Evolutionary conservation across 2,329 filamentous ascomycete species (phyloP).

Genomic region (Phaeoacremonium minimum): DNA sequence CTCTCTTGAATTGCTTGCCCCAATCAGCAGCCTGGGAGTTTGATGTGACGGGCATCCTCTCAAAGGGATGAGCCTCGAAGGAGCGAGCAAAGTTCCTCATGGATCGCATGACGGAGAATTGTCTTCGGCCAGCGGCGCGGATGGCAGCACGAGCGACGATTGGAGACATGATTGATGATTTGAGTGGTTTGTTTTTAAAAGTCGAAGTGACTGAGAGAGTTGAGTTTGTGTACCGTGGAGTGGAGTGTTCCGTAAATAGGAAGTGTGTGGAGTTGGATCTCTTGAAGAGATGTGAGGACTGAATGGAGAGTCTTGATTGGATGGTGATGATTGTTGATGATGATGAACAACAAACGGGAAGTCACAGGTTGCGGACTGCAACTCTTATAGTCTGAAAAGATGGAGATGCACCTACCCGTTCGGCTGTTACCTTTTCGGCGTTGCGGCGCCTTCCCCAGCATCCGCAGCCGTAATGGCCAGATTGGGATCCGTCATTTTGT

Average conservation of each 20-base stretch:
- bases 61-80: constrained; percentile 32
- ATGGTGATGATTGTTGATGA: neutral
- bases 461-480: neutral
- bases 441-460: too few relatives aligned
- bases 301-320: too few relatives aligned
- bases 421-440: neutral
- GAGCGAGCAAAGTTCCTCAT: constrained; percentile 28
- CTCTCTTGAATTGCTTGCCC: constrained; percentile 25
- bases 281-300: neutral
- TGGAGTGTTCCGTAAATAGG: neutral
- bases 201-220: neutral
- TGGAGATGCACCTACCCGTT: neutral
- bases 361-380: neutral
- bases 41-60: constrained; percentile 24
- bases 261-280: neutral
- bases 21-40: constrained; percentile 28
- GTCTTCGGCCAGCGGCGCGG: constrained; percentile 20
- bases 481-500: neutral
- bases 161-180: constrained; percentile 23
- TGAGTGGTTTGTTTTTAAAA: constrained; percentile 5
- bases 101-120: constrained; percentile 29
- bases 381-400: neutral
- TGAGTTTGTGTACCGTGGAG: neutral
- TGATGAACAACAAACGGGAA: neutral
- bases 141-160: constrained; percentile 26